phyloP scores from a whole-genome alignment of 2,329 filamentous ascomycete species.

The Aspergillus tanneri region DNA sequence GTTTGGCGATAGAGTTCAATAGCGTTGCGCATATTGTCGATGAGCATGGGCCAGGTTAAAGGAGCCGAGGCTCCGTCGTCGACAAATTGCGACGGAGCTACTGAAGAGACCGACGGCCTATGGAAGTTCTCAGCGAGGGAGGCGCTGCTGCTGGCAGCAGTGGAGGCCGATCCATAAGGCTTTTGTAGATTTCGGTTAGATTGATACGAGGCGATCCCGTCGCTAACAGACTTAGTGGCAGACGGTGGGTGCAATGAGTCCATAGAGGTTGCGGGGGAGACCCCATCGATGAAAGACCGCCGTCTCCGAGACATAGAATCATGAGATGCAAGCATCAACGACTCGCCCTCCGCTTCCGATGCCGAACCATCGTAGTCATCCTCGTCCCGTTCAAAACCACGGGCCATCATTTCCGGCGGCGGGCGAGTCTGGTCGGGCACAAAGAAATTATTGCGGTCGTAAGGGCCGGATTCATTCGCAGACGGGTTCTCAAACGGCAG shows the following conservation, averaged over 20 bases:
- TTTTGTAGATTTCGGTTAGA: constrained; percentile 23
- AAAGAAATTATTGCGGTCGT: constrained; percentile 82
- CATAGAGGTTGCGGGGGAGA: constrained; percentile 87
- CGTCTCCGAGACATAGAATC: constrained; percentile 66
- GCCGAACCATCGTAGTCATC: constrained; percentile 93
- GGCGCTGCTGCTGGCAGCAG: constrained; percentile 52
- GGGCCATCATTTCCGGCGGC: constrained; percentile 85
- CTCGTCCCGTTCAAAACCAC: constrained; percentile 77
- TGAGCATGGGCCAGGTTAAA: constrained; percentile 83
- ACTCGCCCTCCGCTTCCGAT: constrained; percentile 78
- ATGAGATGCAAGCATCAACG: constrained; percentile 66
- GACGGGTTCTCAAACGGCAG: constrained; percentile 89
- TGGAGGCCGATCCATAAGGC: constrained; percentile 40
- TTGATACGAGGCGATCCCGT: constrained; percentile 43
- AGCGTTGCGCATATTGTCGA: constrained; percentile 88
- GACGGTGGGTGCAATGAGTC: constrained; percentile 79
- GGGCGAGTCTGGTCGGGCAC: constrained; percentile 88
- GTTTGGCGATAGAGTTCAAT: constrained; percentile 88
- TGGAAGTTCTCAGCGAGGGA: constrained; percentile 55
- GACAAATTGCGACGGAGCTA: constrained; percentile 79
- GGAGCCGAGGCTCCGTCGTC: constrained; percentile 80
- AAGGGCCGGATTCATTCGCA: constrained; percentile 76
- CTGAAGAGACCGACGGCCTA: constrained; percentile 45
- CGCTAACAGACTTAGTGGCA: constrained; percentile 57
- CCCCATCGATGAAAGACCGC: constrained; percentile 65